Evolutionary conservation across 768 basidiomycete genomes (phyloP).

Genomic region (Dendrothele bispora): DNA sequence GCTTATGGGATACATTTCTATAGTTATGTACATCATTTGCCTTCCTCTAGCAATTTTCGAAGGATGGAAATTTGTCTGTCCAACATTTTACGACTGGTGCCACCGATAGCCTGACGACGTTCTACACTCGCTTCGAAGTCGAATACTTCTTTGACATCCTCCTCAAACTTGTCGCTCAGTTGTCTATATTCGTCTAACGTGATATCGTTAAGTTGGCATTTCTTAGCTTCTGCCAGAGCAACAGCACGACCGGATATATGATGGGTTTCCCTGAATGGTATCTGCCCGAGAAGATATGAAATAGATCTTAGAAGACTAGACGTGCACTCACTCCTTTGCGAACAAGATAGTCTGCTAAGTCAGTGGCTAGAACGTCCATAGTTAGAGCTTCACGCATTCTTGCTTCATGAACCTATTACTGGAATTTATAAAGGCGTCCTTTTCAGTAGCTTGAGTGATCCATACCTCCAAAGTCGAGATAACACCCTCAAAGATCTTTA

Average conservation of each 20-base stretch:
- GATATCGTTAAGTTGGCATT: conserved; percentile 80
- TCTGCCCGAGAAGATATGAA: conserved; percentile 45
- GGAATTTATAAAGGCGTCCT: neutral
- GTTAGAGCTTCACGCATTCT: conserved; percentile 92
- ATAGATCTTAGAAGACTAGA: neutral
- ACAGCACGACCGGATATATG: conserved; percentile 97
- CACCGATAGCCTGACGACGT: conserved; percentile 88
- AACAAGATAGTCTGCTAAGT: conserved; percentile 97
- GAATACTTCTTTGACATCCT: conserved; percentile 83
- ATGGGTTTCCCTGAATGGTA: conserved; percentile 98
- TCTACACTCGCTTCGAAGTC: conserved; percentile 97
- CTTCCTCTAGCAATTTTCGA: conserved; percentile 50
- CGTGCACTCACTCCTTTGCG: conserved; percentile 83
- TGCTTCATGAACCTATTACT: conserved; percentile 75
- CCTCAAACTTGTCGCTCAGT: conserved; percentile 74
- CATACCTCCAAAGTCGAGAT: conserved; percentile 84
- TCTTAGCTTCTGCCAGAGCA: conserved; percentile 84
- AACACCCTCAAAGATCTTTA: conserved; percentile 94
- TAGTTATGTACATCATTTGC: too few species aligned
- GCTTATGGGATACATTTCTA: conserved; percentile 3
- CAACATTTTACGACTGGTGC: conserved; percentile 83
- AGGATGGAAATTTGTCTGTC: conserved; percentile 82
- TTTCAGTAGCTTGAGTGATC: conserved; percentile 5
- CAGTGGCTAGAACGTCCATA: conserved; percentile 98
- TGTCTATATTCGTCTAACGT: conserved; percentile 75